A percentile compares a stretch with the other conserved stretches of the same genome.
Conservation (phyloP, 371 early-diverging fungal species). For the Blastocladiella emersonii region DNA sequence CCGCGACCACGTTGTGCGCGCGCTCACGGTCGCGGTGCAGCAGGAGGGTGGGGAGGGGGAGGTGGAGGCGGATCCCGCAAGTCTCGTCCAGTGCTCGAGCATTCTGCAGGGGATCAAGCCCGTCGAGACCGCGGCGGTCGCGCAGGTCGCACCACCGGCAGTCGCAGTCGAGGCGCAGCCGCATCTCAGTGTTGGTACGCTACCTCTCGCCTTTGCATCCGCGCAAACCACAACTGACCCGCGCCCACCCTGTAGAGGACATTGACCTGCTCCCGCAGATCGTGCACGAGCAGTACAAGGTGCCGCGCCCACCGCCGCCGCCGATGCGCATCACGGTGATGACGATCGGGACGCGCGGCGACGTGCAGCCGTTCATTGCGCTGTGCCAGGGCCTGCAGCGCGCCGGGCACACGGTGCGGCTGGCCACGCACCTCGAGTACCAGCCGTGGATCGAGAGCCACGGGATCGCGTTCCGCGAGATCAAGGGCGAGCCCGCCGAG, state of each 20-base stretch:
- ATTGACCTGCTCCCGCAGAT: background rate
- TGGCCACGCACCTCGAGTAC: conserved; percentile 63
- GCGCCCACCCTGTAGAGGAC: background rate
- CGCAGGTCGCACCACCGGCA: conserved; percentile 8
- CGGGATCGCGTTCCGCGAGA: conserved; percentile 53
- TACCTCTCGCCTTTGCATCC: no score
- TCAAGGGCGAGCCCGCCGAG: conserved; percentile 56
- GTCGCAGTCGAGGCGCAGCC: conserved; percentile 42
- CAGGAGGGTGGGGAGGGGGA: background rate
- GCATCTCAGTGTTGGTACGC: no score
- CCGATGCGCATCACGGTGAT: conserved; percentile 59
- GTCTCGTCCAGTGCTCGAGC: background rate
- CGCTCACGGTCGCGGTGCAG: background rate
- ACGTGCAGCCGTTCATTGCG: conserved; percentile 75
- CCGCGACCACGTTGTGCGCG: background rate
- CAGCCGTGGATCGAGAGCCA: conserved; percentile 58
- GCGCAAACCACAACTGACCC: no score
- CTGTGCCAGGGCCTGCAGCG: conserved; percentile 55
- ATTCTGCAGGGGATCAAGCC: background rate
- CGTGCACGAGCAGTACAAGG: background rate
- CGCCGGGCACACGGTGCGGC: conserved; percentile 57
- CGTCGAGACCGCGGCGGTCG: background rate
- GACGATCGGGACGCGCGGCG: conserved; percentile 76
- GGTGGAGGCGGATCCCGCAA: background rate
- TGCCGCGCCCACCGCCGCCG: conserved; percentile 14